These are phyloP conservation scores for Onygenales sp. DNA, from an alignment of 2,329 filamentous ascomycete species.

Conservation along the genomic window DNA sequence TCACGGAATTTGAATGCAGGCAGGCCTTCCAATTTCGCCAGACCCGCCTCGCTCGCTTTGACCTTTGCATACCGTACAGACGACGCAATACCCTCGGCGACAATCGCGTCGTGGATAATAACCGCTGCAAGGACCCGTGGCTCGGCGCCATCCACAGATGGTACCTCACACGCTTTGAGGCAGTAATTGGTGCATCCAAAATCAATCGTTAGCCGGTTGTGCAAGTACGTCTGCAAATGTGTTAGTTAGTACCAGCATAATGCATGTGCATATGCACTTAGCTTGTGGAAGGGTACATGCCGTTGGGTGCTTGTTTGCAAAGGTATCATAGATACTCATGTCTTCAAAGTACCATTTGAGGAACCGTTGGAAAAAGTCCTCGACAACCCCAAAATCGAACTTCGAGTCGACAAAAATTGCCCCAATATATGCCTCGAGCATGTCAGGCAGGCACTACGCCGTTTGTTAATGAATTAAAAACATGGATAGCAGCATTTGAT, in stretches of 20 bases:
- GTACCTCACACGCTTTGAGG: constrained; percentile 38
- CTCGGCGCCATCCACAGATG: constrained; percentile 35
- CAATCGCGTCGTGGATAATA: constrained; percentile 61
- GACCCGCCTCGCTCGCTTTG: constrained; percentile 33
- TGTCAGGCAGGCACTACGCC: constrained; percentile 62
- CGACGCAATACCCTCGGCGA: constrained; percentile 52
- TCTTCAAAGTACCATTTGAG: constrained; percentile 72
- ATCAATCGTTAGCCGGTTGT: constrained; percentile 52
- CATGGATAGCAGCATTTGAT: constrained; percentile 31
- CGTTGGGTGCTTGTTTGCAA: constrained; percentile 76
- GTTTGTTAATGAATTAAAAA: background rate
- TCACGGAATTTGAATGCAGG: constrained; percentile 49
- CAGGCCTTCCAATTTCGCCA: constrained; percentile 39
- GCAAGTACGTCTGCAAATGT: constrained; percentile 49
- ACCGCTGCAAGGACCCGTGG: constrained; percentile 57
- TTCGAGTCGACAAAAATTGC: constrained; percentile 84
- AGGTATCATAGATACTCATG: constrained; percentile 79
- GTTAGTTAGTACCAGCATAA: constrained; percentile 1
- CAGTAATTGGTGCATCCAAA: constrained; percentile 56
- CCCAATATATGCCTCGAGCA: constrained; percentile 80
- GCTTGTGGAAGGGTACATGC: constrained; percentile 21
- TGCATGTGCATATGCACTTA: background rate
- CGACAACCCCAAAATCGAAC: constrained; percentile 66
- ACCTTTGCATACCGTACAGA: constrained; percentile 67
- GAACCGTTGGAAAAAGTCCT: constrained; percentile 65